A percentile compares a stretch with the other conserved stretches of the same genome.
Evolutionary conservation across 2,329 filamentous ascomycete species (phyloP).

Genomic region (Colletotrichum sojae): DNA sequence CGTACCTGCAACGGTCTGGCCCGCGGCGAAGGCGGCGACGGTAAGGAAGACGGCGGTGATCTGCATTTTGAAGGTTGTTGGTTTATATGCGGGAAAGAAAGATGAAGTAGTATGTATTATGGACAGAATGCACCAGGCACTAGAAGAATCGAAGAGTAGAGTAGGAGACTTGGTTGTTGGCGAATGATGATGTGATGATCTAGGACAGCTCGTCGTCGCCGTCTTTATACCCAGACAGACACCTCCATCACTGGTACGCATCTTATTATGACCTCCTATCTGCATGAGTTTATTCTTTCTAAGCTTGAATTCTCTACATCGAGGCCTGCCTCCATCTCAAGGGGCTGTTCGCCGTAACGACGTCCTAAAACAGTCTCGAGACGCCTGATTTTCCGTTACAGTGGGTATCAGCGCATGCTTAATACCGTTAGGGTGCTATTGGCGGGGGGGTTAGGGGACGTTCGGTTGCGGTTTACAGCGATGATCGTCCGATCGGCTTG

Average conservation of each 20-base stretch:
- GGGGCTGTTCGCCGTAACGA: background rate
- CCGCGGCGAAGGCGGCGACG: slow-evolving; percentile 20
- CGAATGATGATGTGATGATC: background rate
- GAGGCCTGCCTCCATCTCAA: background rate
- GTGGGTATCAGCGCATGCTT: slow-evolving; percentile 5
- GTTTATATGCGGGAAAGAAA: background rate
- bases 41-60: slow-evolving; percentile 15
- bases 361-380: slow-evolving; percentile 19
- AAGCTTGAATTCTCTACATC: slow-evolving; percentile 2
- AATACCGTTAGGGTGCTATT: slow-evolving; percentile 3
- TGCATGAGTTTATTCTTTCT: background rate
- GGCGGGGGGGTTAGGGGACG: background rate
- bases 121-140: slow-evolving; percentile 20
- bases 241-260: background rate
- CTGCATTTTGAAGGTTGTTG: slow-evolving; percentile 20
- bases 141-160: background rate
- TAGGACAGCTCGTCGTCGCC: background rate
- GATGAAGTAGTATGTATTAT: background rate
- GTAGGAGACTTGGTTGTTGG: too few species aligned
- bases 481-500: background rate
- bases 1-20: slow-evolving; percentile 26
- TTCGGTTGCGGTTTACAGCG: slow-evolving; percentile 2
- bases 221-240: background rate
- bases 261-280: background rate
- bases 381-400: slow-evolving; percentile 12